Conservation (phyloP, 805 yeast species). For the Monosporozyma unispora region DNA sequence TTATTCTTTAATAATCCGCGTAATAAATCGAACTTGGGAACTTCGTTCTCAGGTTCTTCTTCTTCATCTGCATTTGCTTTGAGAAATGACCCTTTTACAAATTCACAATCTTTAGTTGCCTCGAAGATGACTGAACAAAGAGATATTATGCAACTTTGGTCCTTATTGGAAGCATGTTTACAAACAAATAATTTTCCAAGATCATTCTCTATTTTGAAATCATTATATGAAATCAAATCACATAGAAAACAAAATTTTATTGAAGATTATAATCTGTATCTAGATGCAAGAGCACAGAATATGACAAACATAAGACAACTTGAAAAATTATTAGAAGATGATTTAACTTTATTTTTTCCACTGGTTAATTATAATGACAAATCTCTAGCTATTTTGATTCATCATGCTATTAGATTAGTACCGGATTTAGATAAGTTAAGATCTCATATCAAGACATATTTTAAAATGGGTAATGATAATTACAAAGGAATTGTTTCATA, state of each 20-base stretch:
- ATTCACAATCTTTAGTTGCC: constrained; percentile 15
- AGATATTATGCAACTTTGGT: constrained; percentile 49
- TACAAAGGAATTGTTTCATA: constrained; percentile 15
- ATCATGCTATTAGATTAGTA: constrained; percentile 31
- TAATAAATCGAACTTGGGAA: constrained; percentile 4
- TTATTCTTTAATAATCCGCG: neutral
- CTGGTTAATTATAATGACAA: constrained; percentile 40
- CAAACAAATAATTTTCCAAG: constrained; percentile 56
- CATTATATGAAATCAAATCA: constrained; percentile 44
- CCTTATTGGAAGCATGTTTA: constrained; percentile 69
- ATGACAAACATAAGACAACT: constrained; percentile 30
- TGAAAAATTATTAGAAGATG: constrained; percentile 31
- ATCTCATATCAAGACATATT: constrained; percentile 12
- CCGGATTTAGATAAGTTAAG: neutral
- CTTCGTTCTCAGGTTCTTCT: neutral
- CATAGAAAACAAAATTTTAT: constrained; percentile 39
- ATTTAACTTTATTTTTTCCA: constrained; percentile 34
- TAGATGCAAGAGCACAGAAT: constrained; percentile 25
- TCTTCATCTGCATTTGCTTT: constrained; percentile 7
- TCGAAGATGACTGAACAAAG: constrained; percentile 10
- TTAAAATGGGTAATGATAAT: constrained; percentile 15
- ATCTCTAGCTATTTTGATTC: constrained; percentile 51
- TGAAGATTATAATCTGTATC: constrained; percentile 60
- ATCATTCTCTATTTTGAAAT: constrained; percentile 58
- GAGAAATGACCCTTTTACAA: constrained; percentile 18